These are phyloP conservation scores for Przewalskia tangutica DNA, from an alignment of 257 asterid species.

Conservation along the genomic window DNA sequence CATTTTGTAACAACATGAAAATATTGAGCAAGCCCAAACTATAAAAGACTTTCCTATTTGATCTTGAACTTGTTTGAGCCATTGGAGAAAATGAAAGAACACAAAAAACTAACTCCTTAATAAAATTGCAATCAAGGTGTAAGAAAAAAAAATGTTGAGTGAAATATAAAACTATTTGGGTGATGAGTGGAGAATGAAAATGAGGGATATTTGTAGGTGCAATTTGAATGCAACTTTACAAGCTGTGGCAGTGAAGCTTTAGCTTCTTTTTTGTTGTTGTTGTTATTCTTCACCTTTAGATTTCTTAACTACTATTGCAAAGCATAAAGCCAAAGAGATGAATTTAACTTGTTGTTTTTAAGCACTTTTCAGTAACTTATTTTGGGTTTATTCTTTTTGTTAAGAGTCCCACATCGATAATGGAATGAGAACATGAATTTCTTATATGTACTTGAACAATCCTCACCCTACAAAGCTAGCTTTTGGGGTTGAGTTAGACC, in stretches of 20 bases:
- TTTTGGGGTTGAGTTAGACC: too few relatives aligned
- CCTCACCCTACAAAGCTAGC: too few relatives aligned
- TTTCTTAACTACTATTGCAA: slow-evolving; percentile 42
- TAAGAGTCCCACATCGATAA: too few relatives aligned
- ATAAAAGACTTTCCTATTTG: slow-evolving; percentile 2
- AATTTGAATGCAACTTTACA: slow-evolving; percentile 16
- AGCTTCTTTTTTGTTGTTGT: slow-evolving; percentile 34
- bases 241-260: slow-evolving; percentile 43
- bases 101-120: neutral
- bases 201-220: slow-evolving; percentile 46
- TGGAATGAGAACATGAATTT: too few relatives aligned
- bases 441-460: too few relatives aligned
- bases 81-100: slow-evolving; percentile 12
- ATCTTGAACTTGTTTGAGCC: slow-evolving; percentile 25
- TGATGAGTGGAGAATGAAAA: neutral
- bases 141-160: neutral
- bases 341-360: neutral
- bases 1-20: slow-evolving; percentile 24
- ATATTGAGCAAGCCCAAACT: slow-evolving; percentile 23
- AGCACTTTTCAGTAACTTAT: slow-evolving; percentile 21
- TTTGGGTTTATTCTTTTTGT: slow-evolving; percentile 43
- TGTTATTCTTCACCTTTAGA: slow-evolving; percentile 19
- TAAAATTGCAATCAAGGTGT: neutral
- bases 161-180: neutral
- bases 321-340: slow-evolving; percentile 27